Evolutionary conservation across 176 grass and related monocot genomes (phyloP), one percentile per base, ranked within the genome.

Genomic region (Ampelocalamus luodianensis): DNA sequence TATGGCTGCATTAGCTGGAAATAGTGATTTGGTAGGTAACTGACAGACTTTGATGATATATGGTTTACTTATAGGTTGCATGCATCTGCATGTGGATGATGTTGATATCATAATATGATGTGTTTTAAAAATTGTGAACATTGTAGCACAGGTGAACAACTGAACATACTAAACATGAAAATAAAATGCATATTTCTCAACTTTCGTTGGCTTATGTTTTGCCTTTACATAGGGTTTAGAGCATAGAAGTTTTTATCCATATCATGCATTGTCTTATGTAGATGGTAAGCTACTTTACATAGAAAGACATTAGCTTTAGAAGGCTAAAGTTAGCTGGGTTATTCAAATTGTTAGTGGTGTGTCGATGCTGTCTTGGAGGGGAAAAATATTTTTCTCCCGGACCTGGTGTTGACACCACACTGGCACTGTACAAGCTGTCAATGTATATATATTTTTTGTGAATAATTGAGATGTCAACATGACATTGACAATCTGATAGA

Each of bases 11-110:
- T 58, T 14, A 76, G 8, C 20, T 8, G 18, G 50, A 56, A 76
- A 76, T 74, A 55, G 18, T 74, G 48, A 36, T 54, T 76, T 58
- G 20, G 17, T 76, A 36, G 18, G 73, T 16, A 76, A 76, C 13
- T 39, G 50, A 22, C 18, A 71, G 15, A 71, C 13, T 71, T 27
- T 12, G n/a, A 11, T 42, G 13, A 69, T 26, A 55, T 10, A n/a
- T 18, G 12, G 36, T 69, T 69, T 69, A 40, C 50, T 54, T 69
- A 12, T 38, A 56, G 29, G 51, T 76, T 76, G 48, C 27, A 37
- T 14, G 17, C 49, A 76, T 56, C 17, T 1, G 8, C 66, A 42
- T 40, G 11, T n/a, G 24, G n/a, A 32, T 2, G 17, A 51, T 17
- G 26, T 10, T 74, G 45, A 59, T 59, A 8, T 23, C 59, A 62